A percentile compares a stretch with the other conserved stretches of the same genome.
These are phyloP conservation scores for Groenewaldozyma sp. DNA, from an alignment of 1,139 yeast species.

Conservation along the genomic window DNA sequence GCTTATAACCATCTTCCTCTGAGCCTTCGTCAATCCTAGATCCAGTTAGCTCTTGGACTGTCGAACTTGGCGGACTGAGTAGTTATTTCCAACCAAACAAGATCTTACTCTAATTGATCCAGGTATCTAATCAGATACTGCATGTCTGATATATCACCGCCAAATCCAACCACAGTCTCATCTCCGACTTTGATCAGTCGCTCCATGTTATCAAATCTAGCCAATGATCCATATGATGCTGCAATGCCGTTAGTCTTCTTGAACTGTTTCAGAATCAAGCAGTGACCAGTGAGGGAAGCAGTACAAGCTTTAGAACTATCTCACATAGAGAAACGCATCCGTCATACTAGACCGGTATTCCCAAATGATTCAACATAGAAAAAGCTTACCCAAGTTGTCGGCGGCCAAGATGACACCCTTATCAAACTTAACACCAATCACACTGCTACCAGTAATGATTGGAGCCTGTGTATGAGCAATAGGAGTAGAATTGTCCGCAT, in stretches of 20 bases:
- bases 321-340: too few species aligned
- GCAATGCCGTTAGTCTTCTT: background rate
- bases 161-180: constrained; percentile 82
- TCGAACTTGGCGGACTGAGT: background rate
- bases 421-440: constrained; percentile 78
- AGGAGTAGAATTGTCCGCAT: constrained; percentile 50
- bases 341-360: too few species aligned
- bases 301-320: too few species aligned
- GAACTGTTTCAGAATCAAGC: too few species aligned
- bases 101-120: constrained; percentile 53
- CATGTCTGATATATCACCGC: constrained; percentile 93
- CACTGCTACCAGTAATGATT: constrained; percentile 93
- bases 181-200: constrained; percentile 76
- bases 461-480: constrained; percentile 87
- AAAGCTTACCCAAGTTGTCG: constrained; percentile 61
- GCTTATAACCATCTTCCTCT: constrained; percentile 68
- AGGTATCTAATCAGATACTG: constrained; percentile 71
- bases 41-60: background rate
- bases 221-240: constrained; percentile 79
- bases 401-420: constrained; percentile 94
- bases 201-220: constrained; percentile 78
- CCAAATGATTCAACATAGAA: too few species aligned
- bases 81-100: background rate
- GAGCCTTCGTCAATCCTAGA: constrained; percentile 54
- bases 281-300: too few species aligned